Base-by-base conservation (phyloP, 352 stramenopile species). In the Blastocystis sp. region DNA sequence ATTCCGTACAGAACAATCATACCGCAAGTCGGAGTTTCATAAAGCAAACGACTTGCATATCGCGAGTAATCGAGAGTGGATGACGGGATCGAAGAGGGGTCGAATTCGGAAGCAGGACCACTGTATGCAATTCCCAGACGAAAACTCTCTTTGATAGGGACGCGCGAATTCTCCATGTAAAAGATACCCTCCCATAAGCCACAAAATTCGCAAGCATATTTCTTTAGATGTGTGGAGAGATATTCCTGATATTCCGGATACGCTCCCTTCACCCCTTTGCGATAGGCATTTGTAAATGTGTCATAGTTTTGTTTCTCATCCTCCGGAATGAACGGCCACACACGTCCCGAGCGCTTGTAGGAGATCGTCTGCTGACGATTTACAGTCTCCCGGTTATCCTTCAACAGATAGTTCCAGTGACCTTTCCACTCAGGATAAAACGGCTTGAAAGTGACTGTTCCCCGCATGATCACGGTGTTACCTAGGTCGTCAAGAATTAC, bases 261-360 rank as follows among this genome's bases (percentile, higher is more conserved):
- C 26, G 45, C 37, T 6, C 20, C 5, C 45, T 62, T 37, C 13
- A 63, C 29, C 23, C 70, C 70, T 8, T 54, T 50, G 20, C 70
- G 70, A 47, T 45, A 20, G 20, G n/a, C 39, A 23, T 80, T 47
- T 26, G 70, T 62, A 45, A 80, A 80, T 23, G 50, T 80, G 23
- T 80, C 45, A 64, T 66, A 80, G 45, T 80, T 80, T 39, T 80
- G 70, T 26, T 80, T 80, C n/a, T 80, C 70, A 41, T 80, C 45
- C 26, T 80, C 70, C 6, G 70, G 70, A 37, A 80, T 80, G 55
- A 80, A 80, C 13, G 70, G 39, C 70, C 70, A 80, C 9, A 63
- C 55, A n/a, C 50, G 45, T 34, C 45, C 39, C 15, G 70, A 80
- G 45, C 43, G 34, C 43, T 63, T 80, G 34, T 63, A 80, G 34